Conservation (phyloP, 2,329 filamentous ascomycete species). For the Alternaria postmessia region DNA sequence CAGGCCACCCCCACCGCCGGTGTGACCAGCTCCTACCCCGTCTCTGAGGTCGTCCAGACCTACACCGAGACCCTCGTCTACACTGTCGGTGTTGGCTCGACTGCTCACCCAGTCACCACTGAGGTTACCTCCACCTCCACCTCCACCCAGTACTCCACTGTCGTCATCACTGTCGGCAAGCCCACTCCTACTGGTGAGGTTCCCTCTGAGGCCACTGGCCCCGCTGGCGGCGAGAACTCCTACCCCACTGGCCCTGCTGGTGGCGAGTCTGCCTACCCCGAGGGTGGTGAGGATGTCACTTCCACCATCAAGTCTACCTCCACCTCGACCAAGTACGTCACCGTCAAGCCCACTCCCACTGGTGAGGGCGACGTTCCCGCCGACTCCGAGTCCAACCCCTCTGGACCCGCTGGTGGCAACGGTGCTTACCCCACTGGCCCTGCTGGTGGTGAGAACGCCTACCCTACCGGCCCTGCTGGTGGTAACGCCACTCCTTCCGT, state of each 20-base stretch:
- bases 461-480: slow-evolving; percentile 15
- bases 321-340: slow-evolving; percentile 46
- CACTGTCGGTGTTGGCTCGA: slow-evolving; percentile 52
- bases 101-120: slow-evolving; percentile 56
- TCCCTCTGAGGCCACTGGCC: slow-evolving; percentile 13
- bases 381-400: slow-evolving; percentile 4
- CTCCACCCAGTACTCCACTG: slow-evolving; percentile 44
- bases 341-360: slow-evolving; percentile 26
- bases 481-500: slow-evolving; percentile 9
- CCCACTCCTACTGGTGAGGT: slow-evolving; percentile 6
- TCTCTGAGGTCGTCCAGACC: slow-evolving; percentile 43
- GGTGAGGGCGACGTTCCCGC: slow-evolving; percentile 7
- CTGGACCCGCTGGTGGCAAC: slow-evolving; percentile 2
- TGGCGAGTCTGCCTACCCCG: slow-evolving; percentile 10
- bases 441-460: not conserved
- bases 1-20: slow-evolving; percentile 24
- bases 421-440: slow-evolving; percentile 15
- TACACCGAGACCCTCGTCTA: slow-evolving; percentile 55
- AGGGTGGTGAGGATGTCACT: slow-evolving; percentile 40
- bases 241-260: slow-evolving; percentile 9
- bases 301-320: slow-evolving; percentile 43
- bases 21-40: slow-evolving; percentile 28
- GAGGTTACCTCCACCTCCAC: slow-evolving; percentile 43
- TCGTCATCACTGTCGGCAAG: slow-evolving; percentile 35
- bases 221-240: slow-evolving; percentile 15